These are phyloP conservation scores for Leccinum olivaceopallidum DNA, from an alignment of 768 basidiomycete genomes.

Conservation along the genomic window DNA sequence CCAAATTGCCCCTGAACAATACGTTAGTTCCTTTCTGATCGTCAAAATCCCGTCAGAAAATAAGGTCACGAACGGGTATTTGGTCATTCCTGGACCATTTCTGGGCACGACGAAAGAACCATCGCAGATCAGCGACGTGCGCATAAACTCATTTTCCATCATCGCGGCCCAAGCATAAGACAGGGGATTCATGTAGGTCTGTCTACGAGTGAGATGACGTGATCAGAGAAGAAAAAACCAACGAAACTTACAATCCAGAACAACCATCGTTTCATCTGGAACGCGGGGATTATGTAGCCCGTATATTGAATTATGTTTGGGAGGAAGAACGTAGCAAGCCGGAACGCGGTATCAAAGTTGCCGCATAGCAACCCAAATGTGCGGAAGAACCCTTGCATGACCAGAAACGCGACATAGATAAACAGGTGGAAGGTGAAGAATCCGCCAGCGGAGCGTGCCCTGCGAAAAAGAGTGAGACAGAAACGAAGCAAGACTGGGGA, in stretches of 20 bases:
- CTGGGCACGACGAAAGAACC: slow-evolving; percentile 66
- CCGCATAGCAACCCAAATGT: slow-evolving; percentile 60
- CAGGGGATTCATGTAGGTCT: slow-evolving; percentile 80
- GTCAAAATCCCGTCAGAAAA: not conserved
- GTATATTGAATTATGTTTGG: slow-evolving; percentile 74
- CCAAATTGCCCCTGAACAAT: slow-evolving; percentile 45
- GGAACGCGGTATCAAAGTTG: slow-evolving; percentile 56
- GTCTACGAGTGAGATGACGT: slow-evolving; percentile 10
- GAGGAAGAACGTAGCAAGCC: slow-evolving; percentile 65
- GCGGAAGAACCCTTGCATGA: slow-evolving; percentile 86
- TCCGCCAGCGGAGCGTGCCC: slow-evolving; percentile 37
- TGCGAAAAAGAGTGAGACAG: slow-evolving; percentile 11
- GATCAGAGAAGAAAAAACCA: not conserved
- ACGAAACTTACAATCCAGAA: slow-evolving; percentile 72
- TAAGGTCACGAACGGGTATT: slow-evolving; percentile 58
- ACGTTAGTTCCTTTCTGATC: slow-evolving; percentile 9
- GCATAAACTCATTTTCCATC: slow-evolving; percentile 87
- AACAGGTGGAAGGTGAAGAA: slow-evolving; percentile 67
- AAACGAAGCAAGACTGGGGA: slow-evolving; percentile 16
- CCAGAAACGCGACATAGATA: slow-evolving; percentile 61
- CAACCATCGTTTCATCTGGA: slow-evolving; percentile 76
- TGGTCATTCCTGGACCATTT: slow-evolving; percentile 52
- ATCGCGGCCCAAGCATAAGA: slow-evolving; percentile 73
- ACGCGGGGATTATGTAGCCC: slow-evolving; percentile 68
- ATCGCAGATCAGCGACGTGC: slow-evolving; percentile 62